A percentile compares a stretch with the other conserved stretches of the same genome.
phyloP scores from a whole-genome alignment of 2,329 filamentous ascomycete genomes.

The Penicillium oxalicum region DNA sequence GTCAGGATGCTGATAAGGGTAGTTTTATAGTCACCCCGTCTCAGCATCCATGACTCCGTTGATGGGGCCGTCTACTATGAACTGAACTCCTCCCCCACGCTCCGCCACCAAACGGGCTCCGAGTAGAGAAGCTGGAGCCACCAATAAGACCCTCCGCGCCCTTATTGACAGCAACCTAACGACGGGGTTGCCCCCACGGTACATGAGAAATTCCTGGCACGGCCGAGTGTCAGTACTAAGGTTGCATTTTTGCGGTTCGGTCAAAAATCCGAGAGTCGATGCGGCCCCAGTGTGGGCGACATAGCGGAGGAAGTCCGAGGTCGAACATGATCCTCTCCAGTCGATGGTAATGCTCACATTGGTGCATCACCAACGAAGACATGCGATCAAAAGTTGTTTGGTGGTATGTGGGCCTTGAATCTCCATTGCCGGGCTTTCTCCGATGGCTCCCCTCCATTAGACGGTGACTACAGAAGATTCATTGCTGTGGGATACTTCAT shows the following conservation, averaged over 20 bases:
- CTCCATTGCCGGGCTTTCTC: too few species aligned
- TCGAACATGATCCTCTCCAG: not conserved
- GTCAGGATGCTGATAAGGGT: too few species aligned
- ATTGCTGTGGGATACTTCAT: too few species aligned
- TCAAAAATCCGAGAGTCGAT: constrained; percentile 26
- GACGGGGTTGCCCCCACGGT: constrained; percentile 15
- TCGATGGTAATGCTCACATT: not conserved
- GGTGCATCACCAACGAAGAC: not conserved
- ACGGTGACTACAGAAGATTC: too few species aligned
- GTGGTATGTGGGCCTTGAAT: too few species aligned
- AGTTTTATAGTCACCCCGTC: too few species aligned
- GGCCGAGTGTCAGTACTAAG: not conserved
- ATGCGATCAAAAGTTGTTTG: too few species aligned
- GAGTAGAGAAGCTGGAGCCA: not conserved
- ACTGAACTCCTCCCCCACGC: constrained; percentile 14
- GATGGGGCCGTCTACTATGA: not conserved
- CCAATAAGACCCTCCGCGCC: constrained; percentile 5
- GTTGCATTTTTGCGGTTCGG: constrained; percentile 12
- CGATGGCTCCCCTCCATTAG: too few species aligned
- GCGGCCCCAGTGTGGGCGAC: constrained; percentile 2
- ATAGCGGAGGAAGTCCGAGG: constrained; percentile 30
- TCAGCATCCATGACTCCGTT: too few species aligned
- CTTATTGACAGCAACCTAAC: not conserved
- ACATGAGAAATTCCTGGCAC: constrained; percentile 19
- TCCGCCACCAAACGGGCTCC: constrained; percentile 1